phyloP scores from a whole-genome alignment of 2,329 filamentous ascomycete genomes.

The Fusarium citri region DNA sequence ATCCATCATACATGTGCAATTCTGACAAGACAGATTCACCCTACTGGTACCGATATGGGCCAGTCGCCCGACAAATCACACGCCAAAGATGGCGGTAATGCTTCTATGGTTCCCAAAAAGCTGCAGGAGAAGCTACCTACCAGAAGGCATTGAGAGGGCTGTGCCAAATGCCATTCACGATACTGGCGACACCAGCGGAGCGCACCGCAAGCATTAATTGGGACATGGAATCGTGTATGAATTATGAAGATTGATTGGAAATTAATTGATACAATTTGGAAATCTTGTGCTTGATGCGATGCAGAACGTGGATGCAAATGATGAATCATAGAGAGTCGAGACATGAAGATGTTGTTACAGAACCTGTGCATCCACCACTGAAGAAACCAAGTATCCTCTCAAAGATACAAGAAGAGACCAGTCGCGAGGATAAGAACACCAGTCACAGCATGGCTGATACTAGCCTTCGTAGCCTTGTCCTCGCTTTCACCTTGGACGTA shows the following conservation, averaged over 20 bases:
- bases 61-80: constrained; percentile 37
- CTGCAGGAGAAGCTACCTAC: constrained; percentile 41
- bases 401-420: constrained; percentile 28
- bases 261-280: neutral
- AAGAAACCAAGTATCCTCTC: neutral
- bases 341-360: neutral
- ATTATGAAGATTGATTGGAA: neutral
- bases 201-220: constrained; percentile 16
- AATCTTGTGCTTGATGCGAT: neutral
- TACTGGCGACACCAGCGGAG: constrained; percentile 25
- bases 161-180: constrained; percentile 39
- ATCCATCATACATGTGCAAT: fast-evolving
- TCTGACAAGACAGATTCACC: constrained; percentile 34
- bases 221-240: neutral
- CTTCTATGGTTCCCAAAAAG: constrained; percentile 41
- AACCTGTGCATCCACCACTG: neutral
- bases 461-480: constrained; percentile 11
- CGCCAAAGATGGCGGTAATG: constrained; percentile 28
- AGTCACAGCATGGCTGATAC: constrained; percentile 21
- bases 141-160: constrained; percentile 39
- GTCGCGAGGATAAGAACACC: constrained; percentile 21
- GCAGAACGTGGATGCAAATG: neutral
- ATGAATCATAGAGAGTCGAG: neutral
- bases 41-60: constrained; percentile 28
- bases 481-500: constrained; percentile 9